phyloP scores from a whole-genome alignment of 192 early-diverging fungal genomes.

The Coemansia reversa region DNA sequence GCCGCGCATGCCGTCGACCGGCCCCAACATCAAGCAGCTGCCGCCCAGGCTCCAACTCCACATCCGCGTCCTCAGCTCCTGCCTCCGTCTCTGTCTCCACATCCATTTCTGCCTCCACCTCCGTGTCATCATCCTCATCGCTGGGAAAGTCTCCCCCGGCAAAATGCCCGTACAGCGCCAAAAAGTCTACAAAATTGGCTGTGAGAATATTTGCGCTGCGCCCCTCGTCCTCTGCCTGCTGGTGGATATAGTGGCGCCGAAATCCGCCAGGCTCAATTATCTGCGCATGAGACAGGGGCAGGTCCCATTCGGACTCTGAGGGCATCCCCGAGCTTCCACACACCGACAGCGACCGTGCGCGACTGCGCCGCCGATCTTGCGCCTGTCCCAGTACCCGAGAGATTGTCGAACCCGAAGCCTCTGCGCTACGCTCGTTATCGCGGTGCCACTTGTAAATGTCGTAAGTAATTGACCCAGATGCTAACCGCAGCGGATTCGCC shows the following conservation, averaged over 20 bases:
- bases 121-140: conserved; percentile 62
- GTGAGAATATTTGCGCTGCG: conserved; percentile 68
- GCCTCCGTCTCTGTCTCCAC: background rate
- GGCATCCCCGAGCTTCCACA: conserved; percentile 9
- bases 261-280: conserved; percentile 80
- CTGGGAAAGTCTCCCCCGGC: conserved; percentile 87
- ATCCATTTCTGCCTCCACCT: background rate
- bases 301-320: conserved; percentile 51
- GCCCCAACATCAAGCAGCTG: too few relatives aligned
- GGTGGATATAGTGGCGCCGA: conserved; percentile 76
- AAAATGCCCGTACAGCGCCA: conserved; percentile 88
- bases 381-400: conserved; percentile 1
- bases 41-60: too few relatives aligned
- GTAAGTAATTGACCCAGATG: conserved; percentile 75
- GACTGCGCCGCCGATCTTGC: conserved; percentile 11
- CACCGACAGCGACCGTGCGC: conserved; percentile 21
- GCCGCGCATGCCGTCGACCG: too few relatives aligned
- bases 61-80: too few relatives aligned
- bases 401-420: background rate
- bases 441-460: conserved; percentile 85
- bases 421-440: conserved; percentile 42
- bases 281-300: conserved; percentile 47
- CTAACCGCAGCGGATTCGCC: conserved; percentile 55
- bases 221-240: conserved; percentile 66
- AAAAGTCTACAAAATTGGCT: conserved; percentile 87